A percentile compares a stretch with the other conserved stretches of the same genome.
phyloP scores from a whole-genome alignment of 768 basidiomycete genomes.

The Amanita subjunquillea region DNA sequence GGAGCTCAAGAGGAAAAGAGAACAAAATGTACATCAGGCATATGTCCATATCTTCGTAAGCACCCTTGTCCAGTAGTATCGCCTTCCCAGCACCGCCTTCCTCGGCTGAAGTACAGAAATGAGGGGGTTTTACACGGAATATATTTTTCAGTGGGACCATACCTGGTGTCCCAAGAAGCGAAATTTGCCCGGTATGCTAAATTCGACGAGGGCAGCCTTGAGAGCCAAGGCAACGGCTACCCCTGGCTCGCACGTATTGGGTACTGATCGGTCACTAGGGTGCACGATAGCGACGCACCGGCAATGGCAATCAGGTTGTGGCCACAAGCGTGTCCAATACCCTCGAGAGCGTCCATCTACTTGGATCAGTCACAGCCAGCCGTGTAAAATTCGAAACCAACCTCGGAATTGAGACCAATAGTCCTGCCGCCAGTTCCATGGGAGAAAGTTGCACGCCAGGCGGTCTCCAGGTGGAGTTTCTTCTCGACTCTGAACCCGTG shows the following conservation, averaged over 20 bases:
- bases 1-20: not conserved
- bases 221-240: slow-evolving; percentile 64
- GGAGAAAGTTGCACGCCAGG: slow-evolving; percentile 62
- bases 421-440: slow-evolving; percentile 58
- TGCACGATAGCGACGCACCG: slow-evolving; percentile 13
- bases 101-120: slow-evolving; percentile 41
- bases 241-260: slow-evolving; percentile 22
- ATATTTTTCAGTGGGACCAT: slow-evolving; percentile 2
- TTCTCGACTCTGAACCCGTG: slow-evolving; percentile 56
- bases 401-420: slow-evolving; percentile 75
- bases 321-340: slow-evolving; percentile 67
- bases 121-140: not conserved
- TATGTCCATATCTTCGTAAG: slow-evolving; percentile 66
- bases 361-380: not conserved
- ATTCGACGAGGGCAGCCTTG: slow-evolving; percentile 50
- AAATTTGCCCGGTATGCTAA: slow-evolving; percentile 59
- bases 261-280: not conserved
- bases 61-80: slow-evolving; percentile 55
- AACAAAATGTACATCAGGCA: slow-evolving; percentile 53
- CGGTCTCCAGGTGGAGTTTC: slow-evolving; percentile 58
- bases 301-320: slow-evolving; percentile 76
- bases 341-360: slow-evolving; percentile 54
- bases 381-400: slow-evolving; percentile 14
- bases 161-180: slow-evolving; percentile 76
- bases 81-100: slow-evolving; percentile 74